Conservation (phyloP, 106 monocot genomes). For the Posidonia australis region DNA sequence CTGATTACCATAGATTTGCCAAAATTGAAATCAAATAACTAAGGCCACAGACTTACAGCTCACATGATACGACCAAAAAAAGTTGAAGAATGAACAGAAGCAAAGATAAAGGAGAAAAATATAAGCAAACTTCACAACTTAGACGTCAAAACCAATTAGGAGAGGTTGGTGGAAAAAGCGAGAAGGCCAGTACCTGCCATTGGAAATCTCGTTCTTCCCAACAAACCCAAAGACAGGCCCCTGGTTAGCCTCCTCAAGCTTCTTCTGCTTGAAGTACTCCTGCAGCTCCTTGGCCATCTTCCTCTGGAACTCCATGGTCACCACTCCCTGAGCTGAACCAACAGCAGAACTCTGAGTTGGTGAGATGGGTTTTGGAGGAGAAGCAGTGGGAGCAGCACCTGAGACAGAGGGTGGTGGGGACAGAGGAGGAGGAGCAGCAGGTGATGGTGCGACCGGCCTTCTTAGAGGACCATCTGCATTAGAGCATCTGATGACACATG, state of each 20-base stretch:
- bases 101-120: too few relatives aligned
- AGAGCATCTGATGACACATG: conserved; percentile 38
- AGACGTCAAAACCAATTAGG: too few relatives aligned
- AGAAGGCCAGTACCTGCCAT: conserved; percentile 53
- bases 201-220: conserved; percentile 77
- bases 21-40: too few relatives aligned
- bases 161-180: too few relatives aligned
- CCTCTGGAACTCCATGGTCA: conserved; percentile 90
- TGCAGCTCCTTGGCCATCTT: conserved; percentile 92
- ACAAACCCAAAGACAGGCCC: conserved; percentile 85
- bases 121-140: too few relatives aligned
- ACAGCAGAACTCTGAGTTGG: conserved; percentile 2
- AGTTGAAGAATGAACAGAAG: too few relatives aligned
- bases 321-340: conserved; percentile 15
- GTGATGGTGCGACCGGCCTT: conserved; percentile 58
- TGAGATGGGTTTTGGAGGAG: conserved; percentile 17
- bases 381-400: conserved; percentile 2
- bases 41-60: too few relatives aligned
- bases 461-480: conserved; percentile 81
- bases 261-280: conserved; percentile 93
- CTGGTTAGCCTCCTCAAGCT: conserved; percentile 63
- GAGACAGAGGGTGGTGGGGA: conserved; percentile 39
- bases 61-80: not conserved
- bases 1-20: too few relatives aligned
- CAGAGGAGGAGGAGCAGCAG: conserved; percentile 29